Evolutionary conservation across 495 filamentous ascomycete species (phyloP).

Genomic region (Cercophora newfieldiana): DNA sequence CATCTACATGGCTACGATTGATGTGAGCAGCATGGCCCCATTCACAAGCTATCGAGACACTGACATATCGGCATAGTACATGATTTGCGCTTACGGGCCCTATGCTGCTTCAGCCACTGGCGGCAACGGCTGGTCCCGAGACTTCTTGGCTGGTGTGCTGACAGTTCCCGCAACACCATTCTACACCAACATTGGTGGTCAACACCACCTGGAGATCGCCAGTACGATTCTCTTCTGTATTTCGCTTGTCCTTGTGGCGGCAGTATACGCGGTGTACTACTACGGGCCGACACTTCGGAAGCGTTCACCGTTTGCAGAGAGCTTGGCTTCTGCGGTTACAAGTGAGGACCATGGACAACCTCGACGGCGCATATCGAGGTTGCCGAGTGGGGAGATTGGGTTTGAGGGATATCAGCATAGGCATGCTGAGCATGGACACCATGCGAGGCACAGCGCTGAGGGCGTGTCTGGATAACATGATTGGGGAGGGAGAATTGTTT

Average conservation of each 20-base stretch:
- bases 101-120: slow-evolving; percentile 80
- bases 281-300: slow-evolving; percentile 68
- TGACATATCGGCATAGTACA: slow-evolving; percentile 48
- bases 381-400: slow-evolving; percentile 14
- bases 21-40: slow-evolving; percentile 35
- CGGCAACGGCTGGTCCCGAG: slow-evolving; percentile 68
- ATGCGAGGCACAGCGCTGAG: background rate
- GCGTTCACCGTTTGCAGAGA: slow-evolving; percentile 73
- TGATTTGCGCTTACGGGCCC: slow-evolving; percentile 77
- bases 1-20: slow-evolving; percentile 80
- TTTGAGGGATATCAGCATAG: background rate
- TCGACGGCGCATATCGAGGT: slow-evolving; percentile 9
- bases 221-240: slow-evolving; percentile 73
- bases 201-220: slow-evolving; percentile 61
- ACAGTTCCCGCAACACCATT: slow-evolving; percentile 75
- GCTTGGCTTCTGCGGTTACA: slow-evolving; percentile 43
- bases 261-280: slow-evolving; percentile 78
- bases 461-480: background rate
- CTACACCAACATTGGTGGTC: slow-evolving; percentile 60
- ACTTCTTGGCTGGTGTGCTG: slow-evolving; percentile 79
- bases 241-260: slow-evolving; percentile 65
- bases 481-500: background rate
- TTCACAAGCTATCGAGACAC: background rate
- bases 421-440: background rate
- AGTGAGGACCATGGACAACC: slow-evolving; percentile 14